Percentiles rank a stretch among this genome's conserved stretches.
These are phyloP conservation scores for Phragmites australis DNA, from an alignment of 176 grass and related monocot genomes.

Conservation along the genomic window DNA sequence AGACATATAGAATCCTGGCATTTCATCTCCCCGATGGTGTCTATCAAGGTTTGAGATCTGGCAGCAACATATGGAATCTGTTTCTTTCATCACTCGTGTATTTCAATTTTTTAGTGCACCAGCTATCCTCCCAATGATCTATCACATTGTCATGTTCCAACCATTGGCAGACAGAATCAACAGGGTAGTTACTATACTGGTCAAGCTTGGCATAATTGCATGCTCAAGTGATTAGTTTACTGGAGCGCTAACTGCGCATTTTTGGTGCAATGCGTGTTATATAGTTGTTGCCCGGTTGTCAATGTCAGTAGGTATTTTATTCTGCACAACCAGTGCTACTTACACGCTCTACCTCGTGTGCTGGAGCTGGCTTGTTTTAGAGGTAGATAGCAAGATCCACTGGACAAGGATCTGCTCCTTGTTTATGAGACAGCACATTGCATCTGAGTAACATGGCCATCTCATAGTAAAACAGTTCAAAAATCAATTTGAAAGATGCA, in stretches of 20 bases:
- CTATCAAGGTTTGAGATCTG: slow-evolving; percentile 18
- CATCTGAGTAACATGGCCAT: slow-evolving; percentile 35
- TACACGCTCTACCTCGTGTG: slow-evolving; percentile 20
- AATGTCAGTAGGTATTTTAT: too few relatives aligned
- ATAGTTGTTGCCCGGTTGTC: too few relatives aligned
- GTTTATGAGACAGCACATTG: slow-evolving; percentile 25
- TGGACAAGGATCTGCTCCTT: slow-evolving; percentile 28
- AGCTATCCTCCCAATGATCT: slow-evolving; percentile 1
- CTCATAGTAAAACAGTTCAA: not conserved
- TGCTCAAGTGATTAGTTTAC: slow-evolving; percentile 4
- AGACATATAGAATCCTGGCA: not conserved
- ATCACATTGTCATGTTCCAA: slow-evolving; percentile 38
- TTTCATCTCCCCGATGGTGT: slow-evolving; percentile 24
- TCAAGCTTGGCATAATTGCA: slow-evolving; percentile 26
- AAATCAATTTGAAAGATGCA: too few relatives aligned
- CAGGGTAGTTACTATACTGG: slow-evolving; percentile 23
- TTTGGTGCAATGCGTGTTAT: not conserved
- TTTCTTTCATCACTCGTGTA: not conserved
- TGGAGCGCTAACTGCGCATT: not conserved
- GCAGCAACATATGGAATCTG: slow-evolving; percentile 30
- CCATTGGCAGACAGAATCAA: slow-evolving; percentile 32
- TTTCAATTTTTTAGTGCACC: not conserved
- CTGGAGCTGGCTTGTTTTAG: slow-evolving; percentile 37
- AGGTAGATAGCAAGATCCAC: slow-evolving; percentile 42
- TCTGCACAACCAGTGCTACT: not conserved